These are phyloP conservation scores for Colletotrichum sp. DNA, from an alignment of 2,329 filamentous ascomycete genomes.

Conservation along the genomic window DNA sequence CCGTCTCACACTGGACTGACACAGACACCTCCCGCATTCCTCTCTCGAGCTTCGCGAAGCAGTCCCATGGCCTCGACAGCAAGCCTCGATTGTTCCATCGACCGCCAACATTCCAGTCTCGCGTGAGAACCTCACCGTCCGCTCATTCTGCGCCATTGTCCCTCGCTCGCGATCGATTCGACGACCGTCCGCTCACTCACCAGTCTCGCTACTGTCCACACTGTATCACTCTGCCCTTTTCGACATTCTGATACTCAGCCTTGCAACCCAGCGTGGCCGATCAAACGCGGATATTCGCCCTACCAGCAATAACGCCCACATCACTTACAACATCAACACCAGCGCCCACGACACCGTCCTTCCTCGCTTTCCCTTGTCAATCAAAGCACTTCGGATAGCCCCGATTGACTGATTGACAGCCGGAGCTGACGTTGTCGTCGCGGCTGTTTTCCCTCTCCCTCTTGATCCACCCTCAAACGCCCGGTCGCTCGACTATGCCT, in stretches of 20 bases:
- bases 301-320: neutral
- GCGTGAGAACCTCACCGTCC: constrained; percentile 1
- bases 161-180: neutral
- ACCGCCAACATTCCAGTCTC: neutral
- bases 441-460: neutral
- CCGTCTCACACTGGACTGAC: neutral
- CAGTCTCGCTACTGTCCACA: neutral
- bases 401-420: neutral
- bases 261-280: constrained; percentile 15
- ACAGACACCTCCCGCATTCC: neutral
- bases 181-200: neutral
- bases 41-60: constrained; percentile 7
- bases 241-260: constrained; percentile 18
- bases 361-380: neutral
- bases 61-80: constrained; percentile 4
- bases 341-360: neutral
- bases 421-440: neutral
- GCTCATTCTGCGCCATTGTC: neutral
- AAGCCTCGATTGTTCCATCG: neutral
- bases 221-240: constrained; percentile 7
- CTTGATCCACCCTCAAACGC: constrained; percentile 14
- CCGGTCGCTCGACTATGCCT: constrained; percentile 16
- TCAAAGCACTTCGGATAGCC: neutral
- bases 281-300: constrained; percentile 19
- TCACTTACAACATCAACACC: neutral